Evolutionary conservation across 306 rosid species (phyloP), one percentile per base, ranked within the genome.

Genomic region (Oxytropis ochrocephala): DNA sequence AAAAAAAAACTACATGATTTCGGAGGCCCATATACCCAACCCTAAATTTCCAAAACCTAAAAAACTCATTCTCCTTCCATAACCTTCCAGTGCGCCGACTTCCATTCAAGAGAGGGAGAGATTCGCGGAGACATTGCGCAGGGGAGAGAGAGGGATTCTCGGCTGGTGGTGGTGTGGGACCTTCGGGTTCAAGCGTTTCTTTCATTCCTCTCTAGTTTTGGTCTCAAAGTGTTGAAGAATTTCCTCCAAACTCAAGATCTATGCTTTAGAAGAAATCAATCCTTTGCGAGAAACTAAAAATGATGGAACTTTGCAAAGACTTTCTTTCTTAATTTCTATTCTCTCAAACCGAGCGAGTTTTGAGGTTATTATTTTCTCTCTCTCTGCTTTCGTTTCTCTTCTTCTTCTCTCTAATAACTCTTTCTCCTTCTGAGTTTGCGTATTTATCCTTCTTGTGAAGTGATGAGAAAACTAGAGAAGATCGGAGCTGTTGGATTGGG

Each of bases 221-320:
- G n/a, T n/a, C n/a, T n/a, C 41, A 42, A 67, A 44, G 19, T 38
- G 16, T 17, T 39, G 52, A 73, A 7, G 62, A 67, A 41, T 66
- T 47, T 42, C 1, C 71, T 78, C 29, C 67, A 73, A 73, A 74
- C 75, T 76, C 85, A 73, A 81, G 91, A 86, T 84, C 85, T 79
- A 43, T 8, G 76, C 36, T 69, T 54, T 39, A 43, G 49, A 49
- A 18, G 33, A 36, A 18, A 6, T 41, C 29, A 72, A 62, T 42
- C 57, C 41, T 55, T 6, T 2, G 36, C 19, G 9, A n/a, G 46
- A 65, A 43, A 18, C 10, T 17, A 13, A n/a, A 6, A 81, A 72
- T 79, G 83, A 66, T 69, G 73, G 2, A 80, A 66, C 41, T 59
- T 77, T 47, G 43, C 12, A 33, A 56, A 73, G 48, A 41, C 58